These are phyloP conservation scores for Suhomyces sp. DNA, from an alignment of 805 yeast genomes.

Conservation along the genomic window DNA sequence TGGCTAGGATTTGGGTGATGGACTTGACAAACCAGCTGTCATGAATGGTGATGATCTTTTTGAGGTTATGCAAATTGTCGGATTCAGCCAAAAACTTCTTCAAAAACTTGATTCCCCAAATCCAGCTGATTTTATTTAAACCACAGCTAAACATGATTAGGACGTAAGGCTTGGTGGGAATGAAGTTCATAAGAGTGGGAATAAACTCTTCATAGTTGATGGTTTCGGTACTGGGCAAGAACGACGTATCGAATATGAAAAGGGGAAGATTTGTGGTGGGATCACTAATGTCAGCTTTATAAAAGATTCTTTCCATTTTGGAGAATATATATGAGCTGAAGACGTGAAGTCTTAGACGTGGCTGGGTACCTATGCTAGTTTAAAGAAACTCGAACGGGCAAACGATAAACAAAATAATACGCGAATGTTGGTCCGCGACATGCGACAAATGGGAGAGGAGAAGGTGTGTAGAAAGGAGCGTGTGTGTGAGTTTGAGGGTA, in stretches of 20 bases:
- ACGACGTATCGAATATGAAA: conserved; percentile 80
- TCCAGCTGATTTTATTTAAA: conserved; percentile 62
- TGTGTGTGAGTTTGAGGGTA: background rate
- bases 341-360: background rate
- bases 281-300: conserved; percentile 59
- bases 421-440: background rate
- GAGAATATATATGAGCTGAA: background rate
- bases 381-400: background rate
- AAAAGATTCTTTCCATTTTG: conserved; percentile 47
- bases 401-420: background rate
- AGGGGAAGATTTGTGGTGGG: conserved; percentile 68
- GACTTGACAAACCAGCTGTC: conserved; percentile 88
- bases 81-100: conserved; percentile 55
- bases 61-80: conserved; percentile 47
- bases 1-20: conserved; percentile 65
- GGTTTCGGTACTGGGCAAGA: conserved; percentile 59
- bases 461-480: background rate
- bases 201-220: conserved; percentile 50
- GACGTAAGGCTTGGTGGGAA: conserved; percentile 65
- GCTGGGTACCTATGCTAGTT: background rate
- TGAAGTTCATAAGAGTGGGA: conserved; percentile 48
- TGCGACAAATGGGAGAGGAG: background rate
- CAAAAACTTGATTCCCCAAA: conserved; percentile 59
- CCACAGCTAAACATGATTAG: conserved; percentile 83
- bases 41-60: conserved; percentile 75